Conservation (phyloP, 768 basidiomycete genomes). For the Kwoniella bestiolae region DNA sequence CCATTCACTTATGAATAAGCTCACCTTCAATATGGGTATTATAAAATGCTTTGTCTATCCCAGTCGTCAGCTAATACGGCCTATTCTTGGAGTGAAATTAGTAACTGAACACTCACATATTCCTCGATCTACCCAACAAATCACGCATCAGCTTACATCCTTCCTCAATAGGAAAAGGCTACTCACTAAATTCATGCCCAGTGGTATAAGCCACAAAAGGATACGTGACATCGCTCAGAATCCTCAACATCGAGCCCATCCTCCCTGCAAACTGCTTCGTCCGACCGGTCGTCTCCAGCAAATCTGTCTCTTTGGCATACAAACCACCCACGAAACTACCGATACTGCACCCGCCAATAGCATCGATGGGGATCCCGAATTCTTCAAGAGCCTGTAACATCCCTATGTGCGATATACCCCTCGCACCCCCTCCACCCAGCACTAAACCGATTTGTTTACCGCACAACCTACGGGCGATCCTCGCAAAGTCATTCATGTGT, state of each 20-base stretch:
- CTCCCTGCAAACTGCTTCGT: slow-evolving; percentile 85
- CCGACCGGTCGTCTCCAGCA: slow-evolving; percentile 80
- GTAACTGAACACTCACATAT: slow-evolving; percentile 74
- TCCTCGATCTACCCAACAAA: slow-evolving; percentile 71
- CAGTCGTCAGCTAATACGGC: slow-evolving; percentile 9
- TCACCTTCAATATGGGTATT: slow-evolving; percentile 72
- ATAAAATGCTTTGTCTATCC: slow-evolving; percentile 73
- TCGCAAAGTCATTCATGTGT: slow-evolving; percentile 86
- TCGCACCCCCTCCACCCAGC: slow-evolving; percentile 94
- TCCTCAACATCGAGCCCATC: slow-evolving; percentile 93
- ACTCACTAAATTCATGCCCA: slow-evolving; percentile 60
- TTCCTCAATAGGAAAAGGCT: neutral
- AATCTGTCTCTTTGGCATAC: slow-evolving; percentile 91
- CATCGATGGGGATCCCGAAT: slow-evolving; percentile 88
- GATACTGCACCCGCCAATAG: slow-evolving; percentile 79
- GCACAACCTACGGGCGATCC: slow-evolving; percentile 86
- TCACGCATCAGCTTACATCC: neutral
- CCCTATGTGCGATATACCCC: slow-evolving; percentile 84
- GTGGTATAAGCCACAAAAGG: slow-evolving; percentile 92
- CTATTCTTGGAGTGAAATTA: neutral
- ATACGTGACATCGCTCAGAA: slow-evolving; percentile 91
- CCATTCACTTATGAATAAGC: slow-evolving; percentile 2
- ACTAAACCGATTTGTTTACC: slow-evolving; percentile 93
- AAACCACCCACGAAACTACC: slow-evolving; percentile 90
- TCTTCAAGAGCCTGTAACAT: slow-evolving; percentile 90